Base-by-base conservation (phyloP, 148 eudicot species). In the Fagopyrum esculentum region DNA sequence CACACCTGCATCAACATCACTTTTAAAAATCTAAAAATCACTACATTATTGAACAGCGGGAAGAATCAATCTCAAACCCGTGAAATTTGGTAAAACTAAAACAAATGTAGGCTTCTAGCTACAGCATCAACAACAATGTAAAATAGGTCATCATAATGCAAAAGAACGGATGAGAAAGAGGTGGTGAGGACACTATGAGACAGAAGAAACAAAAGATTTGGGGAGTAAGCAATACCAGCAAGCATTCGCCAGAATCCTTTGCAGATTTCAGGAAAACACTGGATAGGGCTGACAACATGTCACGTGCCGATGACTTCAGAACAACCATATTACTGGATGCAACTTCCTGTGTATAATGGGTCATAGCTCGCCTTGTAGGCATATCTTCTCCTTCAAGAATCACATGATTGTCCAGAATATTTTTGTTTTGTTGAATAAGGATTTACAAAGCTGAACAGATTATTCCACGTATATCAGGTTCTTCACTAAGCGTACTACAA, bases 401-500 rank as follows among this genome's bases (percentile, higher is more conserved):
- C 48, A 63, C 48, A 64, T 79, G 80, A 81, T 35, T 77, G 12
- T 71, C 78, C 59, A 85, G 13, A 71, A 87, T 74, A 69, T 73
- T 80, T 82, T 90, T 92, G 73, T 96, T 96, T 72, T 96, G 99
- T 78, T 85, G 89, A 84, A 96, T 82, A 43, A 96, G 97, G 46
- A 87, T 86, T 81, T 82, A 92, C 89, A 96, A 84, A 79, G 96
- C 81, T 75, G 91, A 89, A 80, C 97, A 96, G 77, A 96, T 81
- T 68, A 96, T 76, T 75, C 93, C 98, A 51, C 82, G 91, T 73
- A 88, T 72, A 61, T 89, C 96, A 76, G 86, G 84, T 79, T 96
- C 98, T 78, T 85, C 93, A 49, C 46, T 81, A 55, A 90, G 79
- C 75, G 89, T 82, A 61, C n/a, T n/a, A n/a, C n/a, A n/a, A n/a